phyloP scores from a whole-genome alignment of 257 asterid genomes.

The Primulina tabacum region DNA sequence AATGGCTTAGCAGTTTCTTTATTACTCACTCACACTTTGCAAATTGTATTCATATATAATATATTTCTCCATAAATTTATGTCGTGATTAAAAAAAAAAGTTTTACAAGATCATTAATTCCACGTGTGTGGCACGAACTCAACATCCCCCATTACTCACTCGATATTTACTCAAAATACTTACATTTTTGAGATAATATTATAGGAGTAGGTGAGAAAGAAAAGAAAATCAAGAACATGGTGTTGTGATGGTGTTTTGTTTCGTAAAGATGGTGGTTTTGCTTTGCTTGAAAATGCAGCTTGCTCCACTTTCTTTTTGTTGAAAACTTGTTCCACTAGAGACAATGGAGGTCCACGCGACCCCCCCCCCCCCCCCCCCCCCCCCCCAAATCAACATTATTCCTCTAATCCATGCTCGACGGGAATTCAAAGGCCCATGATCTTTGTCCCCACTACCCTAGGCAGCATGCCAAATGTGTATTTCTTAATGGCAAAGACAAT shows the following conservation, averaged over 20 bases:
- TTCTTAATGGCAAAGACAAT: constrained; percentile 2
- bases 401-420: constrained; percentile 21
- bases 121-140: too few species aligned
- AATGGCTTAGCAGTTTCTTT: background rate
- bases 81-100: too few species aligned
- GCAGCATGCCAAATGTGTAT: constrained; percentile 18
- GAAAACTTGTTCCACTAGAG: constrained; percentile 44
- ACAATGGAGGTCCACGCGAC: constrained; percentile 43
- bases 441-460: constrained; percentile 20
- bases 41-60: too few species aligned
- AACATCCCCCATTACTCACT: too few species aligned
- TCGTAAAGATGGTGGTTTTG: constrained; percentile 41
- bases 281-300: constrained; percentile 58
- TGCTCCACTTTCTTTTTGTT: constrained; percentile 39
- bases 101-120: too few species aligned
- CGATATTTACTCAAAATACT: too few species aligned
- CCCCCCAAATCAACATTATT: constrained; percentile 42
- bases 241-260: constrained; percentile 29
- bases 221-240: constrained; percentile 28
- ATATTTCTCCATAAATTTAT: too few species aligned
- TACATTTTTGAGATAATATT: background rate
- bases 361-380: too few species aligned
- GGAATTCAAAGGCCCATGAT: constrained; percentile 9
- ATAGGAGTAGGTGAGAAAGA: constrained; percentile 43
- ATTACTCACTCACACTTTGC: background rate